Conservation (phyloP, 2,329 filamentous ascomycete genomes). For the Fusarium pseudonygamai region DNA sequence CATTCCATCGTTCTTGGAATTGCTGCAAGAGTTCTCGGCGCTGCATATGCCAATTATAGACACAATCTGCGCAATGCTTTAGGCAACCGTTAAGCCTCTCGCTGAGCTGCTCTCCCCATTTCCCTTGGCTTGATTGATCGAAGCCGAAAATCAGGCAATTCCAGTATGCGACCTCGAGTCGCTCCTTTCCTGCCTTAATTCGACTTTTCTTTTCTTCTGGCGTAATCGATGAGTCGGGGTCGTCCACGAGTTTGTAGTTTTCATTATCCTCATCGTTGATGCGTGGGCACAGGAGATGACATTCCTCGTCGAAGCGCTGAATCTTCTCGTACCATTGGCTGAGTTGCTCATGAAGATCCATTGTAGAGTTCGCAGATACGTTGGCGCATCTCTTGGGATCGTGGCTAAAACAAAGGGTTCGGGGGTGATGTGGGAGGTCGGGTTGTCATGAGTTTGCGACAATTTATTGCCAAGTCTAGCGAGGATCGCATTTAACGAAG, state of each 20-base stretch:
- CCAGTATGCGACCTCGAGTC: constrained; percentile 71
- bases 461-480: not conserved
- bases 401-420: constrained; percentile 6
- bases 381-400: constrained; percentile 35
- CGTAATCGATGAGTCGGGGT: constrained; percentile 60
- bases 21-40: constrained; percentile 70
- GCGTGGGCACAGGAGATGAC: constrained; percentile 76
- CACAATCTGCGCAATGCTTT: constrained; percentile 73
- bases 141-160: constrained; percentile 76
- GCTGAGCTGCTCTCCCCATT: constrained; percentile 69
- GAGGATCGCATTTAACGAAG: not conserved
- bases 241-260: constrained; percentile 64
- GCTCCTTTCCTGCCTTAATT: constrained; percentile 63
- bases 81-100: constrained; percentile 66
- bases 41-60: constrained; percentile 77
- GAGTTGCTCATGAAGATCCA: constrained; percentile 55
- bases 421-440: not conserved
- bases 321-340: constrained; percentile 56
- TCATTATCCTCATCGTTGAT: constrained; percentile 69
- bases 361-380: constrained; percentile 38
- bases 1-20: constrained; percentile 66
- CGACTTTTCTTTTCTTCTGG: constrained; percentile 60
- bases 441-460: constrained; percentile 8
- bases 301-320: constrained; percentile 55
- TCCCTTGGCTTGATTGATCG: constrained; percentile 66